Conservation (phyloP, 2,329 filamentous ascomycete species). For the Raffaelea arxii region DNA sequence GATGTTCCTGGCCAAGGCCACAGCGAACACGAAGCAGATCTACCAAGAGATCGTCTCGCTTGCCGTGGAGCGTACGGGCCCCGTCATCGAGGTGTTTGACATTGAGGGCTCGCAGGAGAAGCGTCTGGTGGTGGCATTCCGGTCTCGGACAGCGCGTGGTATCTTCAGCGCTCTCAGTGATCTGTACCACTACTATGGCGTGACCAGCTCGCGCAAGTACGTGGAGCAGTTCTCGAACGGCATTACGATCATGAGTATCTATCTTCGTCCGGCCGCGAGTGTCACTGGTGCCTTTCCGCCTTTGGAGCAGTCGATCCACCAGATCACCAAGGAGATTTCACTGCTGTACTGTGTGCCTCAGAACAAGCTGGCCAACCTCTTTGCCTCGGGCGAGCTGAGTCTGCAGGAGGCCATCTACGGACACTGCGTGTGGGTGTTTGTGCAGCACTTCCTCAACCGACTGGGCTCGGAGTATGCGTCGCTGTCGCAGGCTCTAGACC, state of each 20-base stretch:
- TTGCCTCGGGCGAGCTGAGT: constrained; percentile 76
- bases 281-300: constrained; percentile 52
- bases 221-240: constrained; percentile 98
- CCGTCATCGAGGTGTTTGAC: constrained; percentile 96
- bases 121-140: constrained; percentile 88
- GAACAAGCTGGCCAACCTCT: constrained; percentile 89
- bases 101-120: constrained; percentile 88
- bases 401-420: constrained; percentile 96
- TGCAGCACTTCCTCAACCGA: constrained; percentile 95
- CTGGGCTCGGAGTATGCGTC: constrained; percentile 87
- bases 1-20: constrained; percentile 92
- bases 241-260: constrained; percentile 93
- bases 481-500: constrained; percentile 69
- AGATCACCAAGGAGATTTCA: constrained; percentile 98
- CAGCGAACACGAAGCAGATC: constrained; percentile 87
- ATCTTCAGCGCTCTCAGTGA: constrained; percentile 93
- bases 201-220: constrained; percentile 94
- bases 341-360: constrained; percentile 95
- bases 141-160: constrained; percentile 81
- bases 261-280: constrained; percentile 64
- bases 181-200: constrained; percentile 96
- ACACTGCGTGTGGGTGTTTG: constrained; percentile 95
- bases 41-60: constrained; percentile 90
- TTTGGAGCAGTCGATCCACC: constrained; percentile 90
- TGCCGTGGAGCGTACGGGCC: constrained; percentile 75